phyloP scores from a whole-genome alignment of 148 eudicot genomes.

The Vaccinium corymbosum region DNA sequence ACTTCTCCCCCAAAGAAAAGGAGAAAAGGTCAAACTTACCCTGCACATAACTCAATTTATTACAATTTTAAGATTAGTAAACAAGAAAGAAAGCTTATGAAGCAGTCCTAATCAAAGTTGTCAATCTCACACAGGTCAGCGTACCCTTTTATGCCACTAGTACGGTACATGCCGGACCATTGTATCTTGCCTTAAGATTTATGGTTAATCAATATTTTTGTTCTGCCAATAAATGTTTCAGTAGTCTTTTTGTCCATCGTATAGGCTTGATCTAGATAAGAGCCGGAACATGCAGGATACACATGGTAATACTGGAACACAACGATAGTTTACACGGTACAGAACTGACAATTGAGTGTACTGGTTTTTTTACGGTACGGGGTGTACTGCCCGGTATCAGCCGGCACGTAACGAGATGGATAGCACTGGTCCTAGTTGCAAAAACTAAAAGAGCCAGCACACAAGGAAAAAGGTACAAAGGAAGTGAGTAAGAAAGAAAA shows the following conservation, averaged over 20 bases:
- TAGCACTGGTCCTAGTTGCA: not conserved
- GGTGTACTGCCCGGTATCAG: not conserved
- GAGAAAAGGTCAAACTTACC: not conserved
- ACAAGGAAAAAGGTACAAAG: not conserved
- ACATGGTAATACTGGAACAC: not conserved
- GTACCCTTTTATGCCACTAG: not conserved
- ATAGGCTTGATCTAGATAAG: not conserved
- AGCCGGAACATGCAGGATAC: not conserved
- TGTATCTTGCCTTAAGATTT: not conserved
- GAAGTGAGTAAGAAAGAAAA: not conserved
- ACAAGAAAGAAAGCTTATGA: not conserved
- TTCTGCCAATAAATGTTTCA: not conserved
- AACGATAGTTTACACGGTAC: not conserved
- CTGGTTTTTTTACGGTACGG: not conserved
- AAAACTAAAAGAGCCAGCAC: constrained; percentile 1
- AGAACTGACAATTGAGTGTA: not conserved
- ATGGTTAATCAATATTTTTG: not conserved
- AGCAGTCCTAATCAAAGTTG: not conserved
- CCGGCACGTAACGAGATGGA: not conserved
- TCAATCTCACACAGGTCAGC: not conserved
- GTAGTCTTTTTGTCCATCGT: not conserved
- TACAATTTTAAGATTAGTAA: too few relatives aligned
- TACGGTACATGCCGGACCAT: not conserved
- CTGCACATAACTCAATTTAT: not conserved
- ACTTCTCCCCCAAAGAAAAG: not conserved